Evolutionary conservation across 2,329 filamentous ascomycete species (phyloP).

Genomic region (Orbilia blumenaviensis): DNA sequence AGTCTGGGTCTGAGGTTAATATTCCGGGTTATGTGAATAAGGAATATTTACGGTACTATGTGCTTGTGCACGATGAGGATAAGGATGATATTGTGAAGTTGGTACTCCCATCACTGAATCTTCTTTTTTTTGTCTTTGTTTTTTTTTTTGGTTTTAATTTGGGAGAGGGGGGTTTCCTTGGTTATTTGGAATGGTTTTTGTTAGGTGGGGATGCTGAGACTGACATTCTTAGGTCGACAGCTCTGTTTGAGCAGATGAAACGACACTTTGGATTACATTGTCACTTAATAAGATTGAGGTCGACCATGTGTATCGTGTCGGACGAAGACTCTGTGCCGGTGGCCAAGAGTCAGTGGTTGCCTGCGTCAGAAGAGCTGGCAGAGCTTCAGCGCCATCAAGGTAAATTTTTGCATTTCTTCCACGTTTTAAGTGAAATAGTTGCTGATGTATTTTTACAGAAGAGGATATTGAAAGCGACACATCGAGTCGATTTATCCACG

Average conservation of each 20-base stretch:
- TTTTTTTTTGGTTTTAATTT: no score
- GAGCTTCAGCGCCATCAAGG: slow-evolving; percentile 69
- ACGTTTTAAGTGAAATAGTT: background rate
- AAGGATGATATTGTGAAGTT: slow-evolving; percentile 83
- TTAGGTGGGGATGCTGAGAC: slow-evolving; percentile 30
- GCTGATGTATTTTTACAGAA: slow-evolving; percentile 62
- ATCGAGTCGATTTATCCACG: slow-evolving; percentile 81
- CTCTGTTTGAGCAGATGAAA: slow-evolving; percentile 98
- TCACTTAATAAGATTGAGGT: slow-evolving; percentile 85
- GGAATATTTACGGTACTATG: slow-evolving; percentile 94
- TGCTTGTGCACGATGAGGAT: slow-evolving; percentile 95
- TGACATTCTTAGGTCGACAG: slow-evolving; percentile 69
- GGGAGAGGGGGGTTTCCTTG: background rate
- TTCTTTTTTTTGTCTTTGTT: no score
- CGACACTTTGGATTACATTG: slow-evolving; percentile 96
- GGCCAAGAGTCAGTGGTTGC: slow-evolving; percentile 86
- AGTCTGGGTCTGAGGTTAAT: slow-evolving; percentile 74
- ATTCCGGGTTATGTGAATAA: slow-evolving; percentile 87
- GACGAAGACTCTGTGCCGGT: slow-evolving; percentile 89
- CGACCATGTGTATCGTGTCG: slow-evolving; percentile 82
- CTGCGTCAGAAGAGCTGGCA: slow-evolving; percentile 82
- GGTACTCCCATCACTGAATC: slow-evolving; percentile 40
- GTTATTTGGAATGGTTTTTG: background rate
- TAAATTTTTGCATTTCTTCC: background rate
- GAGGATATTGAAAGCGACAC: slow-evolving; percentile 76